Base-by-base conservation (phyloP, 176 grass and related monocot genomes). In the Aechmea fasciata region DNA sequence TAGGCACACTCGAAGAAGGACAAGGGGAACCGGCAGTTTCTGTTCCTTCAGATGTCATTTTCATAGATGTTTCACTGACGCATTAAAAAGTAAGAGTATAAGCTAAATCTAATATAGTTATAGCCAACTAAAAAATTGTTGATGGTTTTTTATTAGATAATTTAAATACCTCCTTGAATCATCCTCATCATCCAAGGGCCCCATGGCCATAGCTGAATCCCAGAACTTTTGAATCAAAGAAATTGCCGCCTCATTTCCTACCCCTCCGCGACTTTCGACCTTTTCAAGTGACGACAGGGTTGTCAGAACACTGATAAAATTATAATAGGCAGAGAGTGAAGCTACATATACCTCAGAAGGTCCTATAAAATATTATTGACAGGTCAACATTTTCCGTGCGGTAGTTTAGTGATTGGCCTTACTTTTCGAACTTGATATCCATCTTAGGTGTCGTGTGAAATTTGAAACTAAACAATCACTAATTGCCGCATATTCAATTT, bases 191-290 rank as follows among this genome's bases (percentile, higher is more conserved):
- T 90, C 82, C 0, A 81, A 15, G 14, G 82, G 82, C 3, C 77
- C 64, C 57, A 82, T 63, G 11, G 91, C 80, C 82, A 96, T 81
- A 41, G 85, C 77, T 1, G 87, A 81, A 65, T 88, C 87, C 87
- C 84, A 96, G 65, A 96, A 91, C 74, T 87, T 85, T 66, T 96
- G 87, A 61, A 96, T 88, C 71, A 84, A 65, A 9, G 87, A 91
- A 49, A 81, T 73, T 0, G 82, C 25, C 13, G 77, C 74, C 0
- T 88, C 80, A 1, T 66, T 84, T 29, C 73, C 66, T 2, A 73
- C 23, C 2, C 72, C 72, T 0, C 74, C 68, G 20, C 11, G 83
- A 63, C 20, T 85, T 66, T 96, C 85, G 59, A 91, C 83, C 87
- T 91, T 49, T 25, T 1, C 11, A 14, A 22, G 10, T 23, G 22